Conservation (phyloP, 1,284 basidiomycete species). For the Phylloporus sp. region DNA sequence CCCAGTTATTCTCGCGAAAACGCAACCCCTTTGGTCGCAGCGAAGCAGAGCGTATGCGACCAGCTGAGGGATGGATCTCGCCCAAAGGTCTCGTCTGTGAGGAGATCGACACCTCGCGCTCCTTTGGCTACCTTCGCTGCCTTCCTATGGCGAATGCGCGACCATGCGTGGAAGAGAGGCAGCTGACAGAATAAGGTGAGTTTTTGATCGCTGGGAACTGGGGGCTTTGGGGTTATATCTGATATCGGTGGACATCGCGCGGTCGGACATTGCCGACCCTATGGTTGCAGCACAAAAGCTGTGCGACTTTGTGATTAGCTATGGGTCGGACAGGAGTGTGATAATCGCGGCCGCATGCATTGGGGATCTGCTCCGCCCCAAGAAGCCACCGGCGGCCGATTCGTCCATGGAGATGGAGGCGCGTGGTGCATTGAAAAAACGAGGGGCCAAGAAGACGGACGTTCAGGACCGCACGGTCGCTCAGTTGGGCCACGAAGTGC, state of each 20-base stretch:
- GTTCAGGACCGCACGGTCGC: slow-evolving; percentile 57
- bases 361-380: slow-evolving; percentile 74
- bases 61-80: slow-evolving; percentile 95
- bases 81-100: slow-evolving; percentile 95
- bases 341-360: slow-evolving; percentile 99
- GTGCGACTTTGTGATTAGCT: slow-evolving; percentile 95
- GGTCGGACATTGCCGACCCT: slow-evolving; percentile 83
- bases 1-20: slow-evolving; percentile 76
- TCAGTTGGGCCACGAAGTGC: slow-evolving; percentile 82
- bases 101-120: slow-evolving; percentile 88
- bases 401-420: slow-evolving; percentile 48
- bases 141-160: slow-evolving; percentile 91
- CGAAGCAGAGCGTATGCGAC: slow-evolving; percentile 88
- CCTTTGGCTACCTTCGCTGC: slow-evolving; percentile 94
- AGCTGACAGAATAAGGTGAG: slow-evolving; percentile 88
- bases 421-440: slow-evolving; percentile 43
- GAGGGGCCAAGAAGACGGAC: slow-evolving; percentile 45
- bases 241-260: slow-evolving; percentile 95
- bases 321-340: slow-evolving; percentile 91
- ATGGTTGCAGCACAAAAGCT: slow-evolving; percentile 99
- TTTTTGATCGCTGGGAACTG: slow-evolving; percentile 96
- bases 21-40: slow-evolving; percentile 91
- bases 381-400: slow-evolving; percentile 48
- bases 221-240: slow-evolving; percentile 93
- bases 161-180: slow-evolving; percentile 76